Evolutionary conservation across 352 stramenopile genomes (phyloP), one percentile per base, ranked within the genome.

Genomic region (Plasmopara halstedii): DNA sequence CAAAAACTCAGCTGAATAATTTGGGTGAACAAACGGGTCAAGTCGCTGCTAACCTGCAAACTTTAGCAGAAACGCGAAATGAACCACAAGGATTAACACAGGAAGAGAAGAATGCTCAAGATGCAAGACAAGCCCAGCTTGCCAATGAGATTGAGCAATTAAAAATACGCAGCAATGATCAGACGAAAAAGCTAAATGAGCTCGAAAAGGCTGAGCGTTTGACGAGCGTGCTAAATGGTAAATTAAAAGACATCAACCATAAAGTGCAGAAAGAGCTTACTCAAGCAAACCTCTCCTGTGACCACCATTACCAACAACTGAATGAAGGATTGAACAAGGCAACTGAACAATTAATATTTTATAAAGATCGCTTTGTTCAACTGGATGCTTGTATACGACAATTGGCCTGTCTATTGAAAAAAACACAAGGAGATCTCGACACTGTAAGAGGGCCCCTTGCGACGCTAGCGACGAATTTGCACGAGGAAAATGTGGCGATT

Each of bases 401-500:
- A 21, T 29, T 74, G 13, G 57, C 58, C 3, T 25, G 51, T 14
- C 42, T 62, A 3, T 32, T 76, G 4, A 44, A 45, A 7, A 42
- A 59, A 32, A 57, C 75, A 3, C 49, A 67, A 34, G 46, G 53
- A 11, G 72, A 85, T 6, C 45, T 84, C 10, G 56, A 62, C 4
- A 49, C 45, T 1, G 64, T 86, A 4, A 83, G 73, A 60, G 74
- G 60, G 1, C 78, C 72, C 14, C 59, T 87, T 23, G 43, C 67
- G 34, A 87, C 72, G 4, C 46, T 73, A 34, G 64, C 70, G 9
- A 66, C 57, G 15, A 87, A 89, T 40, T 32, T 89, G 32, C 56
- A 72, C 21, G 68, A 86, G 46, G 78, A 89, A 35, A 89, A 87
- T 42, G 58, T 73, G 3, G 57, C 72, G 7, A 83, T 89, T 27